These are phyloP conservation scores for Aspergillus pseudotamarii DNA, from an alignment of 2,329 filamentous ascomycete species.

Conservation along the genomic window DNA sequence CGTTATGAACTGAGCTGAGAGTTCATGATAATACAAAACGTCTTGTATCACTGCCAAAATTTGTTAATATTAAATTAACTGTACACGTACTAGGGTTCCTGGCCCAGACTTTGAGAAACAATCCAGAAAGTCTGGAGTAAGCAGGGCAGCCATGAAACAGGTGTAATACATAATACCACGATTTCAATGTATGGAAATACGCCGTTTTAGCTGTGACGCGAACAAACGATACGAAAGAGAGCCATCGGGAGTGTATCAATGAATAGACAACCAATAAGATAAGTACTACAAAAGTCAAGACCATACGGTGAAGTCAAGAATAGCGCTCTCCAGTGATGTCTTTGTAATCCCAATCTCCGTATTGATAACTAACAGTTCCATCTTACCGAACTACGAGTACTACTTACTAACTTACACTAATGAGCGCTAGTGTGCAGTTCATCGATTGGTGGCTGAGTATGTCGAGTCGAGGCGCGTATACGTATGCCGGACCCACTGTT, in stretches of 20 bases:
- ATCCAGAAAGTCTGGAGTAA: too few species aligned
- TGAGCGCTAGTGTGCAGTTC: not conserved
- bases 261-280: not conserved
- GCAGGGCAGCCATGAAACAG: too few species aligned
- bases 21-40: too few species aligned
- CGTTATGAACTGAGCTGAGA: too few species aligned
- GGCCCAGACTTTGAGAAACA: too few species aligned
- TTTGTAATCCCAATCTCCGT: not conserved
- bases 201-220: too few species aligned
- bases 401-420: too few species aligned
- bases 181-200: not conserved
- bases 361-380: not conserved
- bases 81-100: too few species aligned
- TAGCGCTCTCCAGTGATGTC: not conserved
- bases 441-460: not conserved
- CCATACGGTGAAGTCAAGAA: not conserved
- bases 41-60: too few species aligned
- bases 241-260: not conserved
- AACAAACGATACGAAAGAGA: too few species aligned
- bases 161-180: too few species aligned
- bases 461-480: not conserved
- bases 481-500: slow-evolving; percentile 3
- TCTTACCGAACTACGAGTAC: not conserved
- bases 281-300: not conserved
- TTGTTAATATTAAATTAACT: too few species aligned